phyloP scores from a whole-genome alignment of 2,329 filamentous ascomycete species.

The Lizonia empirigonia region DNA sequence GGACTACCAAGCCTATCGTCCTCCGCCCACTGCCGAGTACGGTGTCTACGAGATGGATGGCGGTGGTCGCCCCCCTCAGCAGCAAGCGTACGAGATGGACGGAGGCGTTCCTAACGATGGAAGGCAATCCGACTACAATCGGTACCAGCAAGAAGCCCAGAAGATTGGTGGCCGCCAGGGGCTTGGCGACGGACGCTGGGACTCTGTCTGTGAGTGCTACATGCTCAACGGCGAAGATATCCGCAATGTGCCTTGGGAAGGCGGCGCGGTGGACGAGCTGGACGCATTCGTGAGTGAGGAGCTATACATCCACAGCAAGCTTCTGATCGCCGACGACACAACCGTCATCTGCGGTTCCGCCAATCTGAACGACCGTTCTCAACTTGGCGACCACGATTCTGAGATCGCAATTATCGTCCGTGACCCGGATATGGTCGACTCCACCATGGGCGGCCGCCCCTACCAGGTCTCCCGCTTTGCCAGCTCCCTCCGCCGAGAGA shows the following conservation, averaged over 20 bases:
- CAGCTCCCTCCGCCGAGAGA: conserved; percentile 77
- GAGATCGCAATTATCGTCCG: conserved; percentile 91
- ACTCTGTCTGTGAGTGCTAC: conserved; percentile 79
- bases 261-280: conserved; percentile 60
- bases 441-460: conserved; percentile 72
- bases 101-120: conserved; percentile 27
- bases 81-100: conserved; percentile 29
- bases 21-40: conserved; percentile 44
- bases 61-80: conserved; percentile 22
- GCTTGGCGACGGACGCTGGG: conserved; percentile 64
- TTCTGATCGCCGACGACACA: conserved; percentile 81
- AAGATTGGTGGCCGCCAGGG: conserved; percentile 56
- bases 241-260: conserved; percentile 65
- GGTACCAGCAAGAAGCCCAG: conserved; percentile 74
- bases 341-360: conserved; percentile 81
- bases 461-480: conserved; percentile 78
- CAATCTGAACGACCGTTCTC: conserved; percentile 73
- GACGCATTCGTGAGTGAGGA: conserved; percentile 68
- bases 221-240: conserved; percentile 80
- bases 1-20: conserved; percentile 42
- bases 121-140: conserved; percentile 59
- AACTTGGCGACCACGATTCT: conserved; percentile 82
- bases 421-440: conserved; percentile 72
- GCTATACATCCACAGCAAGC: conserved; percentile 69
- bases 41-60: conserved; percentile 46